Evolutionary conservation across 164 flowering plant species (phyloP), one percentile per base, ranked within the genome.

Genomic region (Vitis rupestris): DNA sequence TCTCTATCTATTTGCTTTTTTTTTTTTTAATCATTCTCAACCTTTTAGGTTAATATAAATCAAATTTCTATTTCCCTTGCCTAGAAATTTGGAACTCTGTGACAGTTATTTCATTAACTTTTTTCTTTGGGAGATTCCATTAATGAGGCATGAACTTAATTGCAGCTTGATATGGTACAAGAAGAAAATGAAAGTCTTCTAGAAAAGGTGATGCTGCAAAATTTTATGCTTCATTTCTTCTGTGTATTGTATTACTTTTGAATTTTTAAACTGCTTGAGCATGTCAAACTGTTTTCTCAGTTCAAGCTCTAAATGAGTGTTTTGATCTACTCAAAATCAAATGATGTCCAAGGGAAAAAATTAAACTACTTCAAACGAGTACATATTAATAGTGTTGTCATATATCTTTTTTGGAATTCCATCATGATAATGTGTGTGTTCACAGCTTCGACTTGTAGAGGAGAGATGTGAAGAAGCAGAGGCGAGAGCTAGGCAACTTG

Each of bases 161-260:
- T 82, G 87, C 94, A 92, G 97, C 78, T 89, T 79, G 98, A 92
- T 75, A 86, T 90, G 92, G 81, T 94, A 73, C 96, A 90, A 64
- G 98, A 92, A 76, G 97, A 94, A 83, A 92, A 90, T 82, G 97
- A 89, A 66, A 81, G 75, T 81, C 71, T 92, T 68, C 77, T 87
- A 63, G 92, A 90, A 66, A 92, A 92, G 97, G 97, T 94, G 70
- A 76, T 63, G 52, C 75, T 50, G 31, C 57, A 27, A 47, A 30
- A 54, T 50, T 61, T 67, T 53, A 9, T 27, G 3, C 31, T n/a
- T 50, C 54, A 15, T 60, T 19, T 47, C 3, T 48, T 14, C 27
- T 64, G 8, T 47, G 44, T 31, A 31, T 31, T 6, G 44, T 31
- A 31, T 31, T 31, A 3, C 44, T 31, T 23, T 31, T 31, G 44